Percentiles rank a stretch among this genome's conserved stretches.
Evolutionary conservation across 2,329 filamentous ascomycete species (phyloP).

Genomic region (Trematosphaeria pertusa): DNA sequence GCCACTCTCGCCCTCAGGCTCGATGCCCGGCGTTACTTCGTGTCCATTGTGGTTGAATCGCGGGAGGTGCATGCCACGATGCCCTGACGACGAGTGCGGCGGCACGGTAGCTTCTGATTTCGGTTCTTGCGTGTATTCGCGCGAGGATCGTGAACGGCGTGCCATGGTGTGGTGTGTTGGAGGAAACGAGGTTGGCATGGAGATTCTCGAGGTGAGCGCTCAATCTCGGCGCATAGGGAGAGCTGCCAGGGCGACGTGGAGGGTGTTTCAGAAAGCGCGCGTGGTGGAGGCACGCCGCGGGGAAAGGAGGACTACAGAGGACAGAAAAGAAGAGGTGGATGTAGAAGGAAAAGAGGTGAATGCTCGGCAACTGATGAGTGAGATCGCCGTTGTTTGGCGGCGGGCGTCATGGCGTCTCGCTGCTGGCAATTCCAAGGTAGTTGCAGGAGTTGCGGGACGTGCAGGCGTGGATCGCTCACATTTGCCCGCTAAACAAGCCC

Average conservation of each 20-base stretch:
- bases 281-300: constrained; percentile 1
- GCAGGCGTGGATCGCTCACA: constrained; percentile 5
- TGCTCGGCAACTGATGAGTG: background rate
- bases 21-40: constrained; percentile 50
- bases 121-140: constrained; percentile 29
- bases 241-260: background rate
- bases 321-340: background rate
- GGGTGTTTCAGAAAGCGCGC: constrained; percentile 10
- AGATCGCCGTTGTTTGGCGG: background rate
- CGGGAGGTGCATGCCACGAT: constrained; percentile 30
- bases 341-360: background rate
- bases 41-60: constrained; percentile 55
- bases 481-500: background rate
- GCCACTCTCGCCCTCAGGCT: constrained; percentile 70
- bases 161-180: constrained; percentile 10
- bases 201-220: background rate
- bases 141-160: constrained; percentile 19
- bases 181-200: constrained; percentile 7
- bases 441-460: constrained; percentile 3
- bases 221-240: background rate
- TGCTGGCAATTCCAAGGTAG: constrained; percentile 10
- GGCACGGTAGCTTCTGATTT: constrained; percentile 27
- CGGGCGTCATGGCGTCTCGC: constrained; percentile 6
- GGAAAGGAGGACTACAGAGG: background rate
- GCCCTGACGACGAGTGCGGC: constrained; percentile 16